A percentile compares a stretch with the other conserved stretches of the same genome.
Conservation (phyloP, 1,284 basidiomycete species). For the Cryptococcus amylolentus region DNA sequence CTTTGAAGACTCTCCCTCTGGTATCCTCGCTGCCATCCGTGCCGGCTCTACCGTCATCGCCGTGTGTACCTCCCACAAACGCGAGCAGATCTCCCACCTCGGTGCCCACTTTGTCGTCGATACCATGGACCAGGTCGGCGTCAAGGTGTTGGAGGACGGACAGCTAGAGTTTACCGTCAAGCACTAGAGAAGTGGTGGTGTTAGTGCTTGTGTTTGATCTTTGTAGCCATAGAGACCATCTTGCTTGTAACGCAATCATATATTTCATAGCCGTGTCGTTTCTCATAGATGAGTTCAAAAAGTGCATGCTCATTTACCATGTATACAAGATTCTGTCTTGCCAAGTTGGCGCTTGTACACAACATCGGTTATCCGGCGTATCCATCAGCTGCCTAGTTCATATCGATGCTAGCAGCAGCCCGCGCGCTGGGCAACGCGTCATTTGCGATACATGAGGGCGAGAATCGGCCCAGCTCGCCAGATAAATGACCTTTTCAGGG, state of each 20-base stretch:
- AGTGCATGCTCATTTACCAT: no score
- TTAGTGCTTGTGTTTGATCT: not conserved
- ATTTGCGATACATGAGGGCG: no score
- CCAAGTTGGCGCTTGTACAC: no score
- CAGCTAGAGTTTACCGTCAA: conserved; percentile 33
- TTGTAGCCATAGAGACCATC: not conserved
- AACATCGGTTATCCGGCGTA: no score
- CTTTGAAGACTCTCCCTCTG: conserved; percentile 71
- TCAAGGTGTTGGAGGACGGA: conserved; percentile 42
- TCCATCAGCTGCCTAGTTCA: no score
- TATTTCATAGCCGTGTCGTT: not conserved
- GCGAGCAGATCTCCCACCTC: conserved; percentile 60
- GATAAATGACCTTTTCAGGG: no score
- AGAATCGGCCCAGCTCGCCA: no score
- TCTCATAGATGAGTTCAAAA: not conserved
- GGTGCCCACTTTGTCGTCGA: conserved; percentile 67
- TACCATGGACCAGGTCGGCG: conserved; percentile 59
- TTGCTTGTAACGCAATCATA: not conserved
- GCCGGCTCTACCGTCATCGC: conserved; percentile 71
- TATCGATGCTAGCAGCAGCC: no score
- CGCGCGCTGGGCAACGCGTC: no score
- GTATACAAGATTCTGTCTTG: no score
- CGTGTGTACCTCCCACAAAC: conserved; percentile 59
- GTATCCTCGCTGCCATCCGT: conserved; percentile 68
- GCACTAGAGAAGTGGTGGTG: conserved; percentile 10